A percentile compares a stretch with the other conserved stretches of the same genome.
Conservation (phyloP, 805 yeast species). For the Saturnispora mendoncae region DNA sequence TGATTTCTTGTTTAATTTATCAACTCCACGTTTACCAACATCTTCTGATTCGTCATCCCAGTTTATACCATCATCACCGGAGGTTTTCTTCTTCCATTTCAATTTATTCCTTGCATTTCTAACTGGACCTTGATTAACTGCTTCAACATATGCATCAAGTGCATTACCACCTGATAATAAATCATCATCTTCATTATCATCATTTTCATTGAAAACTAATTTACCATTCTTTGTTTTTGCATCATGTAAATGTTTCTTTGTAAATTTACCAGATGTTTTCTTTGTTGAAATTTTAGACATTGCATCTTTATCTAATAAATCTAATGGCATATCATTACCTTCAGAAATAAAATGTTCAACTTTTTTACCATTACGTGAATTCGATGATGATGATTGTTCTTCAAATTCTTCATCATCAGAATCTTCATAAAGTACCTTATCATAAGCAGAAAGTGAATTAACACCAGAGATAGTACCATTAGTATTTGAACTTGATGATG, state of each 20-base stretch:
- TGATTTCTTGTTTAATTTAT: conserved; percentile 10
- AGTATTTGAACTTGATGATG: conserved; percentile 15
- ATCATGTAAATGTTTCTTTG: conserved; percentile 34
- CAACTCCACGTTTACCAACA: conserved; percentile 5
- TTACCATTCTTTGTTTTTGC: conserved; percentile 58
- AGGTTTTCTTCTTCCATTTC: conserved; percentile 58
- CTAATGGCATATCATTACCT: conserved; percentile 66
- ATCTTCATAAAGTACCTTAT: conserved; percentile 79
- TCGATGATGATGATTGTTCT: conserved; percentile 24
- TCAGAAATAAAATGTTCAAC: conserved; percentile 67
- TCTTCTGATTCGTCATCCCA: conserved; percentile 31
- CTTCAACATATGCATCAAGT: conserved; percentile 87
- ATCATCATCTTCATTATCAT: conserved; percentile 38
- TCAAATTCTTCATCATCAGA: conserved; percentile 51
- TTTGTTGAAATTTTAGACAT: conserved; percentile 76
- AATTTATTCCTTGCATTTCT: conserved; percentile 89
- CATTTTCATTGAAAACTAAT: conserved; percentile 51
- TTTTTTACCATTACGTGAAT: conserved; percentile 12
- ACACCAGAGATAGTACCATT: conserved; percentile 24
- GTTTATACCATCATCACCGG: conserved; percentile 45
- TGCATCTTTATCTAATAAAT: conserved; percentile 77
- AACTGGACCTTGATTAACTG: conserved; percentile 85
- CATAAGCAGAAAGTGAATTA: conserved; percentile 73
- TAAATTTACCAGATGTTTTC: conserved; percentile 42
- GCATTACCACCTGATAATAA: conserved; percentile 43